phyloP scores from a whole-genome alignment of 305 asterid species.

The Fraxinus greggii region DNA sequence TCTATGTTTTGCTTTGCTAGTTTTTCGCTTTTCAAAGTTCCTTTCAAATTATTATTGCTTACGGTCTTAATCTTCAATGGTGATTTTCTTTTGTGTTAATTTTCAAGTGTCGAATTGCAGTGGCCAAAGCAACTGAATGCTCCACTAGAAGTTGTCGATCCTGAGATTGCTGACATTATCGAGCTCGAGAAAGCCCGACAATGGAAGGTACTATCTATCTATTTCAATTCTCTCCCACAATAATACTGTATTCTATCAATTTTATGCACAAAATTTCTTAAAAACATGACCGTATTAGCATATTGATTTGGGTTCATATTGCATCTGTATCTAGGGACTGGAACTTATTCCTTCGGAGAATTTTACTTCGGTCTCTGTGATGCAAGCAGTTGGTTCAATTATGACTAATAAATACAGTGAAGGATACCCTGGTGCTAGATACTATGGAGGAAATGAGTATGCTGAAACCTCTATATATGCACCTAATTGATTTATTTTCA shows the following conservation, averaged over 20 bases:
- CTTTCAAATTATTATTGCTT: neutral
- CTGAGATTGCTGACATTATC: slow-evolving; percentile 87
- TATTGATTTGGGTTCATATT: neutral
- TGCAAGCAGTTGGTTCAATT: slow-evolving; percentile 95
- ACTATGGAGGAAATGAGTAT: slow-evolving; percentile 93
- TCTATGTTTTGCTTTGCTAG: neutral
- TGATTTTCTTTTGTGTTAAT: neutral
- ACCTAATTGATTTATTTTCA: neutral
- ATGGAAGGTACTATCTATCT: slow-evolving; percentile 62
- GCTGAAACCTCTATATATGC: slow-evolving; percentile 16
- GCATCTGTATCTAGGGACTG: slow-evolving; percentile 55
- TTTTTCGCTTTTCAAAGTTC: neutral
- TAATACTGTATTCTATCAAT: neutral
- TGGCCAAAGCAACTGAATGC: slow-evolving; percentile 93
- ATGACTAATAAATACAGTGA: slow-evolving; percentile 97
- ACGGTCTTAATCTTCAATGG: neutral
- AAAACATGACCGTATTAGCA: neutral
- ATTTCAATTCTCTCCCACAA: neutral
- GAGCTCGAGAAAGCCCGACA: slow-evolving; percentile 89
- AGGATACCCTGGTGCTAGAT: slow-evolving; percentile 95
- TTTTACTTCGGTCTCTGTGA: slow-evolving; percentile 81
- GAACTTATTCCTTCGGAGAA: slow-evolving; percentile 91
- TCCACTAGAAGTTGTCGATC: slow-evolving; percentile 73
- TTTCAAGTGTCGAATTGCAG: slow-evolving; percentile 36
- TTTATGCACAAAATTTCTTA: neutral